Percentiles rank a stretch among this genome's conserved stretches.
phyloP scores from a whole-genome alignment of 2,329 filamentous ascomycete genomes.

The Colletotrichum cuscutae region DNA sequence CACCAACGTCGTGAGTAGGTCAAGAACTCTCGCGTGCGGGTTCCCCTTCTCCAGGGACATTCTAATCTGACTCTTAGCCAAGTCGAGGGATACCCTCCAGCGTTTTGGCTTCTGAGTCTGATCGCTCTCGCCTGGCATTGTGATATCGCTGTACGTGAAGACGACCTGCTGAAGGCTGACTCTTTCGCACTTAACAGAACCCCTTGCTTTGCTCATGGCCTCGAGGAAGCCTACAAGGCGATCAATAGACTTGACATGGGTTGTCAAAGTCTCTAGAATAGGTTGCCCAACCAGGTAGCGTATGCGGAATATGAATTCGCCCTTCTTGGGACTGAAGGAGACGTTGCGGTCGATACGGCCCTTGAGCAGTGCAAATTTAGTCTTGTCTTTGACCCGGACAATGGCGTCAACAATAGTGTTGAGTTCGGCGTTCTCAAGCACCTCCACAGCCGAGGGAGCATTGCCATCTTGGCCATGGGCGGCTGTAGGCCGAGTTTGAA shows the following conservation, averaged over 20 bases:
- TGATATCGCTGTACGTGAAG: slow-evolving; percentile 71
- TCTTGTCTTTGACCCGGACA: slow-evolving; percentile 63
- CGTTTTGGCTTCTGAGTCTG: slow-evolving; percentile 36
- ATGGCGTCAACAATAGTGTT: slow-evolving; percentile 54
- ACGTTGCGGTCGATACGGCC: slow-evolving; percentile 70
- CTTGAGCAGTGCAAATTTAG: slow-evolving; percentile 65
- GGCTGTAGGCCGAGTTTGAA: slow-evolving; percentile 43
- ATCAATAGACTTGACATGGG: slow-evolving; percentile 73
- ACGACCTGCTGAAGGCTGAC: slow-evolving; percentile 71
- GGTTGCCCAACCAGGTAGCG: slow-evolving; percentile 67
- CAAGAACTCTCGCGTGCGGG: slow-evolving; percentile 73
- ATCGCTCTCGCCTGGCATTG: slow-evolving; percentile 36
- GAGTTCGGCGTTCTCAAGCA: slow-evolving; percentile 11
- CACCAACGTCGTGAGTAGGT: slow-evolving; percentile 67
- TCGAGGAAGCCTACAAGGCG: slow-evolving; percentile 77
- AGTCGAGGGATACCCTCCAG: slow-evolving; percentile 68
- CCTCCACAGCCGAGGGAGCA: neutral
- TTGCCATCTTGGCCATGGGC: slow-evolving; percentile 13
- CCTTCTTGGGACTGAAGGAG: slow-evolving; percentile 66
- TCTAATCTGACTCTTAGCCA: slow-evolving; percentile 63
- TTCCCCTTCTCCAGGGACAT: slow-evolving; percentile 71
- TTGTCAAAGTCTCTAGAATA: slow-evolving; percentile 67
- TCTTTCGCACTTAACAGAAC: slow-evolving; percentile 65
- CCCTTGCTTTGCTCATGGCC: slow-evolving; percentile 67
- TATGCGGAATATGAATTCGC: slow-evolving; percentile 72